Evolutionary conservation across 495 filamentous ascomycete species (phyloP), one percentile per base, ranked within the genome.

Genomic region (Penicillium odoratum): DNA sequence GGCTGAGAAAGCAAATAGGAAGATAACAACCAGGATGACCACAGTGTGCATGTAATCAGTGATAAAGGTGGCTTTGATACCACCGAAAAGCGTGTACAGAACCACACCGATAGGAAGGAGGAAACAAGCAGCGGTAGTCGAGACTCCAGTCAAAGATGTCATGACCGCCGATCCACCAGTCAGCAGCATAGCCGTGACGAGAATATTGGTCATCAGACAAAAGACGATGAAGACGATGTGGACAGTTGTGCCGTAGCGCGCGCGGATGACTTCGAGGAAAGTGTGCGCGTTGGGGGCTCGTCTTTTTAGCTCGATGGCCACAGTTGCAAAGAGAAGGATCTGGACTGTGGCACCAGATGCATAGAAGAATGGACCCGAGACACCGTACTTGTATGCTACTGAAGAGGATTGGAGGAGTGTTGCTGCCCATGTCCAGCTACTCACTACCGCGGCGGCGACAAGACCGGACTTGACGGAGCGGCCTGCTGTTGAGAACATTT

Each of bases 401-500:
- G 86, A 86, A 10, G 91, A 88, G n/a, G 84, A 89, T 69, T 97
- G 93, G n/a, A 77, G 68, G 28, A 75, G 73, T 26, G 75, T 79
- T 30, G 77, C 79, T 28, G 76, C 78, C 91, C 92, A 97, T 7
- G 93, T 97, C 93, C 93, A 98, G 43, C 88, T 92, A 57, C 89
- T 93, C 18, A 97, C 93, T 40, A 97, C 93, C n/a, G 93, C 93
- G 30, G 90, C 88, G 4, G 91, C 91, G n/a, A 97, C 93, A 16
- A 98, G 79, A 49, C 93, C 93, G 11, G 91, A 93, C 65, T 96
- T 98, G 64, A 98, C 93, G 9, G 93, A 96, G 47, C 93, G 80
- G 16, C 93, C 93, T 48, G 93, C 93, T 3, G 93, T 98, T 58
- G 84, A 92, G 83, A 97, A 98, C 90, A 95, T 96, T 74, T 98